Evolutionary conservation across 331 rosid species (phyloP).

Genomic region (Rhamnella rubrinervis): DNA sequence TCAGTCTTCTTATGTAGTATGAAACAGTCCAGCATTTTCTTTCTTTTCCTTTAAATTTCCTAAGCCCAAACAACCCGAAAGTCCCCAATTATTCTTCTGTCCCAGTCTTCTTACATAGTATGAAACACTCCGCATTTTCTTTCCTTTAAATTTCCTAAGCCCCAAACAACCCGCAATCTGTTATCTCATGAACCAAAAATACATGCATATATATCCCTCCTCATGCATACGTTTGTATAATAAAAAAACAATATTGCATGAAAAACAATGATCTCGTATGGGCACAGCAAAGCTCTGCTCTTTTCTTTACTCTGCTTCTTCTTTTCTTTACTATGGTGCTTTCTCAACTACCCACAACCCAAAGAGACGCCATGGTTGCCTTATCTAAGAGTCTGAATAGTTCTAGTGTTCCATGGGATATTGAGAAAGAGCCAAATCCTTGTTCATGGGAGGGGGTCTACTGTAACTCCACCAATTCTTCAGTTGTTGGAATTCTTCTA

Average conservation of each 20-base stretch:
- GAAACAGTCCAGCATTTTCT: too few relatives aligned
- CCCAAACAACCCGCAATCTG: too few relatives aligned
- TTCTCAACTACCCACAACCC: slow-evolving; percentile 44
- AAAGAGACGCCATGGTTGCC: slow-evolving; percentile 38
- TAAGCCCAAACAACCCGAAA: too few relatives aligned
- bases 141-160: too few relatives aligned
- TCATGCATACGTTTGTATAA: neutral
- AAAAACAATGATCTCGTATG: slow-evolving; percentile 43
- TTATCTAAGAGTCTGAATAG: slow-evolving; percentile 24
- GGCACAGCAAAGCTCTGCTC: slow-evolving; percentile 7
- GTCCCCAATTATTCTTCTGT: too few relatives aligned
- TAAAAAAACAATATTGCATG: neutral
- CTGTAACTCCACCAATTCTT: slow-evolving; percentile 37
- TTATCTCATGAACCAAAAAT: too few relatives aligned
- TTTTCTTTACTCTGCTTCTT: slow-evolving; percentile 24
- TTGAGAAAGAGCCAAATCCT: slow-evolving; percentile 31
- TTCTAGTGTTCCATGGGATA: slow-evolving; percentile 33
- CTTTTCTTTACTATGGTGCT: slow-evolving; percentile 41
- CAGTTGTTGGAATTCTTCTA: slow-evolving; percentile 30
- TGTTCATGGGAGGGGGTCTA: slow-evolving; percentile 66
- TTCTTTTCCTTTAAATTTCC: too few relatives aligned
- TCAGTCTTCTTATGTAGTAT: too few relatives aligned
- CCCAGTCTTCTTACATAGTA: too few relatives aligned
- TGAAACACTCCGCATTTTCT: too few relatives aligned
- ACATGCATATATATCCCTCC: neutral